These are phyloP conservation scores for Beauveria sp. DNA, from an alignment of 2,329 filamentous ascomycete genomes.

Conservation along the genomic window DNA sequence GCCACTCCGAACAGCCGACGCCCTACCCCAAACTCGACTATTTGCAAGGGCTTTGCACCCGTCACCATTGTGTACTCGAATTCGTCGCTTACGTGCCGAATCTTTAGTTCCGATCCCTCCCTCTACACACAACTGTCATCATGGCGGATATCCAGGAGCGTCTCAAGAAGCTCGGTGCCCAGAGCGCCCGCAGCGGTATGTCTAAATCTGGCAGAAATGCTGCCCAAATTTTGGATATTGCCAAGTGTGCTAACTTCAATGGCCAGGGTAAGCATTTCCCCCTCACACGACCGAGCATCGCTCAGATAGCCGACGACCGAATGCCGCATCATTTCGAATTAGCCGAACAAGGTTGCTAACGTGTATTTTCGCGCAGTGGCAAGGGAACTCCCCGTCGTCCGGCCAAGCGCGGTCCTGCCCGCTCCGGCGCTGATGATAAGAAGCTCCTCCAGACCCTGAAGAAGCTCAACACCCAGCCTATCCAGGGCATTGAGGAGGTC, in stretches of 20 bases:
- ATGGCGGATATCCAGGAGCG: constrained; percentile 52
- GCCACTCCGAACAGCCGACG: constrained; percentile 11
- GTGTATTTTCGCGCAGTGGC: constrained; percentile 48
- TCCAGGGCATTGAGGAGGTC: constrained; percentile 99
- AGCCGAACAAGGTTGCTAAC: constrained; percentile 21
- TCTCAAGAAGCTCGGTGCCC: constrained; percentile 48
- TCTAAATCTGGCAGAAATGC: constrained; percentile 19
- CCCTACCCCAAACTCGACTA: constrained; percentile 12
- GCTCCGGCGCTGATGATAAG: constrained; percentile 94
- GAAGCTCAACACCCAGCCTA: constrained; percentile 99
- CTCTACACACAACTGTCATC: constrained; percentile 25
- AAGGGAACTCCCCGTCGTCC: constrained; percentile 97
- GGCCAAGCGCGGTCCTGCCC: constrained; percentile 95
- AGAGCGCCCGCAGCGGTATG: constrained; percentile 58
- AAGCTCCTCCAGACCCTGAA: constrained; percentile 96
- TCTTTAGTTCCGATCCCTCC: constrained; percentile 21
- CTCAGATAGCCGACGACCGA: not conserved
- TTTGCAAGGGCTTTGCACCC: not conserved
- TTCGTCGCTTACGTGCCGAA: constrained; percentile 15
- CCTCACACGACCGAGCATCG: constrained; percentile 2
- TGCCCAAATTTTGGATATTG: constrained; percentile 13
- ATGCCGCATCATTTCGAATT: constrained; percentile 9
- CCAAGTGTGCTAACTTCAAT: constrained; percentile 14
- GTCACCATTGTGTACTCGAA: not conserved
- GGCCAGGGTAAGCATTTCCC: constrained; percentile 29